Base-by-base conservation (phyloP, 2,329 filamentous ascomycete genomes). In the Mariannaea elegans region DNA sequence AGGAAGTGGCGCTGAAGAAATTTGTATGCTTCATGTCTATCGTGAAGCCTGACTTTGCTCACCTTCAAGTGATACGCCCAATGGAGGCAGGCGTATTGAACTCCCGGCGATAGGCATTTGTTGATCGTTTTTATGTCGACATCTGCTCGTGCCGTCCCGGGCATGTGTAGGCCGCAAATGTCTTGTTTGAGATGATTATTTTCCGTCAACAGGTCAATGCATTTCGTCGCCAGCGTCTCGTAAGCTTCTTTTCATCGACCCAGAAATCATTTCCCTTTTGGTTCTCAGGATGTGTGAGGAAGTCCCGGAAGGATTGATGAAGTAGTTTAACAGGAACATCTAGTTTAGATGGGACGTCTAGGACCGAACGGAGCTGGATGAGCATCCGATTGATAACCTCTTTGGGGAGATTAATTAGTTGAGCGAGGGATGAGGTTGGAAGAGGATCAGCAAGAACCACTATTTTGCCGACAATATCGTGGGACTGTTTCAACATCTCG, bases 281-380 rank as follows among this genome's bases (percentile, higher is more conserved):
- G 3, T 19, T 39, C 7, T 6, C 19, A 8, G 36, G 19, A 7
- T 39, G n/a, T 3, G 76, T 27, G 2, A 80, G 72, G 65, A 78
- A 78, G 54, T 79, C 76, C 18, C 71, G 73, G 44, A 80, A 80
- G 0, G 76, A 78, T 0, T 63, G 6, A 21, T 69, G 66, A 1
- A 68, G 13, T 4, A 68, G n/a, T 3, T 61, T 42, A 6, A 69
- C 14, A 0, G 64, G 62, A 0, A 7, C 1, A 0, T n/a, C 12
- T 2, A 13, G 1, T 2, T 36, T 36, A 0, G 0, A 3, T 0
- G 54, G 59, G 9, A 64, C 12, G 7, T 39, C 34, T 0, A 68
- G 45, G 0, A 69, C 60, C 1, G 65, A 62, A 12, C 63, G 66
- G 3, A 69, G 56, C 2, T 19, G 18, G 2, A 71, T 44, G 7